Evolutionary conservation across 331 rosid species (phyloP).

Genomic region (Arachis monticola): DNA sequence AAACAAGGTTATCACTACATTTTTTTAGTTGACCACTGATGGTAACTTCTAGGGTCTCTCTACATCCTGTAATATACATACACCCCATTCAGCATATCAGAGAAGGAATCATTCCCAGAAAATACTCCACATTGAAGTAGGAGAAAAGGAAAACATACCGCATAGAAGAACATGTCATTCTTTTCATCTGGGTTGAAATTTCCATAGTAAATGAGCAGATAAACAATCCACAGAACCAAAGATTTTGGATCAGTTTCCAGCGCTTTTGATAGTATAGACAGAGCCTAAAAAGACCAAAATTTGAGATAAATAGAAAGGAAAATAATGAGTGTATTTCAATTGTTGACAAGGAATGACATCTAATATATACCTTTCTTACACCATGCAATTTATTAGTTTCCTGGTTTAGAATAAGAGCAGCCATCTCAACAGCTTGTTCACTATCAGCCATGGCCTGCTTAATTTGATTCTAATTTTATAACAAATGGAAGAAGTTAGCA

Average conservation of each 20-base stretch:
- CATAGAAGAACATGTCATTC: slow-evolving; percentile 91
- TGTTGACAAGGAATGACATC: slow-evolving; percentile 25
- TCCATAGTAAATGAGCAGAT: slow-evolving; percentile 80
- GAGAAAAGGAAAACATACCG: slow-evolving; percentile 72
- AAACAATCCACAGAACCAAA: slow-evolving; percentile 71
- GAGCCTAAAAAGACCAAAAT: slow-evolving; percentile 71
- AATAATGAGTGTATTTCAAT: slow-evolving; percentile 32
- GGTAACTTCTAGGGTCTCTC: slow-evolving; percentile 22
- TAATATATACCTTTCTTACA: slow-evolving; percentile 69
- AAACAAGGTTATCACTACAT: slow-evolving; percentile 24
- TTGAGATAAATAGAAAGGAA: slow-evolving; percentile 37
- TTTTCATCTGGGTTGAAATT: slow-evolving; percentile 60
- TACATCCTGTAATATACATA: slow-evolving; percentile 20
- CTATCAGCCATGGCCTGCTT: slow-evolving; percentile 65
- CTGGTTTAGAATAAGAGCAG: slow-evolving; percentile 82
- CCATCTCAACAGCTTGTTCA: slow-evolving; percentile 80
- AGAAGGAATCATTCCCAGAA: slow-evolving; percentile 30
- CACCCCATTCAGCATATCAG: slow-evolving; percentile 21
- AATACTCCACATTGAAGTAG: slow-evolving; percentile 31
- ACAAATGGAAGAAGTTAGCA: slow-evolving; percentile 50
- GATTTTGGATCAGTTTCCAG: slow-evolving; percentile 80
- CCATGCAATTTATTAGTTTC: slow-evolving; percentile 67
- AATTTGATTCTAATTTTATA: slow-evolving; percentile 67
- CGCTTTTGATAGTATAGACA: slow-evolving; percentile 72
- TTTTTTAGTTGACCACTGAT: slow-evolving; percentile 35